Percentiles rank a stretch among this genome's conserved stretches.
These are phyloP conservation scores for Botryotinia calthae DNA, from an alignment of 2,329 filamentous ascomycete species.

Conservation along the genomic window DNA sequence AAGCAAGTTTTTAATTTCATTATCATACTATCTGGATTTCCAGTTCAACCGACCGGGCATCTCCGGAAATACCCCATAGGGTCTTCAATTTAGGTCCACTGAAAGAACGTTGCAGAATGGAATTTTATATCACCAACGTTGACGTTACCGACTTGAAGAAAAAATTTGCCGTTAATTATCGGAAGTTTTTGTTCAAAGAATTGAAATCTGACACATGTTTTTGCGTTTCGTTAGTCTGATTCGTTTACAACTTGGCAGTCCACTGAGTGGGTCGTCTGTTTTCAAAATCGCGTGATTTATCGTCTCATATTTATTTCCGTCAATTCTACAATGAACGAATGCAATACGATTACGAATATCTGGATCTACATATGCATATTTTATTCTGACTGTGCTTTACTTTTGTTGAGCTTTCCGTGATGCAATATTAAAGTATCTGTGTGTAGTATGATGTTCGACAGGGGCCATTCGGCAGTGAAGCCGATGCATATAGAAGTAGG, in stretches of 20 bases:
- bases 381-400: background rate
- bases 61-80: background rate
- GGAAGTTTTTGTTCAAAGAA: background rate
- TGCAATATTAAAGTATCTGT: background rate
- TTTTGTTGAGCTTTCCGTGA: background rate
- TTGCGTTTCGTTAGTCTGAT: background rate
- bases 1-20: background rate
- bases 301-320: background rate
- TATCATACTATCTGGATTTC: background rate
- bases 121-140: background rate
- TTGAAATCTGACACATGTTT: background rate
- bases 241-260: background rate
- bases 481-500: background rate
- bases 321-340: background rate
- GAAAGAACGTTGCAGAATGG: background rate
- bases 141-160: background rate
- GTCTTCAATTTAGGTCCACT: background rate
- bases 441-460: background rate
- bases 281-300: slow-evolving; percentile 21
- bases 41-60: background rate
- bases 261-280: background rate
- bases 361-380: background rate
- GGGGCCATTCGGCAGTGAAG: background rate
- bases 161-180: background rate
- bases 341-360: background rate